Conservation (phyloP, 495 filamentous ascomycete genomes). For the Podospora didyma region DNA sequence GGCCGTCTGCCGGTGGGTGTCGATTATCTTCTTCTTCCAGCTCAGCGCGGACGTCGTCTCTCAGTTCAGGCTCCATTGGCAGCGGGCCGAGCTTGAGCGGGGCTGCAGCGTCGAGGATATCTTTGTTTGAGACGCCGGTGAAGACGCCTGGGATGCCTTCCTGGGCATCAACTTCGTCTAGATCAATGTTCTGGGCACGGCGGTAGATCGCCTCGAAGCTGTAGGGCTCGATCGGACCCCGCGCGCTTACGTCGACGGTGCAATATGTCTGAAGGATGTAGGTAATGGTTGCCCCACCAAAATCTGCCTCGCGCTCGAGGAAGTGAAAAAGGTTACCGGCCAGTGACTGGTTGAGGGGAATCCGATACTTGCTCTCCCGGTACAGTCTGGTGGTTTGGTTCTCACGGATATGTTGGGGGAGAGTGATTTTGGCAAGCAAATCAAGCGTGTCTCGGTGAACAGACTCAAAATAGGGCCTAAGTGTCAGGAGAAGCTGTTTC, state of each 20-base stretch:
- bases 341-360: constrained; percentile 78
- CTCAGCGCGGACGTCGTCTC: constrained; percentile 77
- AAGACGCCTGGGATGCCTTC: constrained; percentile 93
- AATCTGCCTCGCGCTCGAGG: constrained; percentile 74
- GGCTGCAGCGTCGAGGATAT: constrained; percentile 53
- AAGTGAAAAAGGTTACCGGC: constrained; percentile 80
- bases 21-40: constrained; percentile 73
- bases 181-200: constrained; percentile 43
- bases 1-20: constrained; percentile 62
- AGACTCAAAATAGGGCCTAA: constrained; percentile 64
- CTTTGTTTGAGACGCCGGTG: constrained; percentile 75
- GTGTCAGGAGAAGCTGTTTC: constrained; percentile 62
- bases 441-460: constrained; percentile 75
- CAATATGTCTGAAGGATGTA: constrained; percentile 70
- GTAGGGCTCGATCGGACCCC: constrained; percentile 69
- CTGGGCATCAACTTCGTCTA: constrained; percentile 73
- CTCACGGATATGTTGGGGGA: constrained; percentile 72
- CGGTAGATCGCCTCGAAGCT: constrained; percentile 79
- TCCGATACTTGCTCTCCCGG: constrained; percentile 73
- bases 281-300: constrained; percentile 72
- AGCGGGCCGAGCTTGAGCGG: constrained; percentile 72
- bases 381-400: constrained; percentile 73
- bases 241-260: constrained; percentile 67
- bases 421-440: constrained; percentile 59
- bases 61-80: constrained; percentile 72